Evolutionary conservation across 768 basidiomycete species (phyloP), one percentile per base, ranked within the genome.

Genomic region (Naganishia randhawae): DNA sequence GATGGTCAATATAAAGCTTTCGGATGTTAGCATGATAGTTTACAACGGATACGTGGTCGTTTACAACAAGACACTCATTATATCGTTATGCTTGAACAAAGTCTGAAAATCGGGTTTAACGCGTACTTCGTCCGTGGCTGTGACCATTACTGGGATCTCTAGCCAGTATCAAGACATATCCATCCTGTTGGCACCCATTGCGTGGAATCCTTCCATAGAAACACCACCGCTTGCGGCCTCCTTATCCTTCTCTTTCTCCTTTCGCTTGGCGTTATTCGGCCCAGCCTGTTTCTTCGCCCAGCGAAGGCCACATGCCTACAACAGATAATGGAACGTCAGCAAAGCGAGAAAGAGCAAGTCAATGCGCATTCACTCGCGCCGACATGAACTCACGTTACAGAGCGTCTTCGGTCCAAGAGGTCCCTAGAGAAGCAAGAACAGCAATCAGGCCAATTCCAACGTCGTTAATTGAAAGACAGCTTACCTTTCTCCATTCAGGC

Each of bases 401-500:
- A 97, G 81, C n/a, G 95, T 96, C 82, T 97, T 99, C 0, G 95
- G 92, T 39, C 95, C 95, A 65, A 86, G 84, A 0, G 95, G 95
- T 13, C 95, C 95, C 90, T 71, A 55, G 19, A 54, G 42, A 74
- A 67, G 61, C 17, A 41, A 70, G 41, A 50, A 33, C 19, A 7
- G 52, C 50, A n/a, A 25, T 17, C 6, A 61, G 53, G 35, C 65
- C 63, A 52, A n/a, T n/a, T n/a, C n/a, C n/a, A n/a, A n/a, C n/a
- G n/a, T n/a, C n/a, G n/a, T n/a, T n/a, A 19, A 41, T 13, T 65
- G 39, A 32, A 50, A 51, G 33, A 3, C 27, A 1, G 29, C 76
- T 61, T 62, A 85, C 91, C 85, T 92, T 94, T 73, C 95, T 85
- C 95, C 95, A 99, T 81, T 99, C 95, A 0, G 96, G 94, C 48